Conservation (phyloP, 2,329 filamentous ascomycete genomes). For the Aspergillus tanneri region DNA sequence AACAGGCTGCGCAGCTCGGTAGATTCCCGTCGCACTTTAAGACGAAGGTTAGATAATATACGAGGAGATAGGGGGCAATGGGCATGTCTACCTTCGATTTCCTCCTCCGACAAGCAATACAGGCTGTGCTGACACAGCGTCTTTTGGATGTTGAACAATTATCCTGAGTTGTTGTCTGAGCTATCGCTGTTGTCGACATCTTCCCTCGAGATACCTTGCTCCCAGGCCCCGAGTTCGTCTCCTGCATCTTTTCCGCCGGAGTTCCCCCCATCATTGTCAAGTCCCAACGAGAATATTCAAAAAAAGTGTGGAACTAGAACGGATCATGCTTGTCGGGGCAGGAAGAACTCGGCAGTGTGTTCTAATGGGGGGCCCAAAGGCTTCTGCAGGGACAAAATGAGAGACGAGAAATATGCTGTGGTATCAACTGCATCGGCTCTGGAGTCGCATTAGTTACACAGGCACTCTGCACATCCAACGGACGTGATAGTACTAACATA, state of each 20-base stretch:
- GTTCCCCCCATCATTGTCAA: conserved; percentile 28
- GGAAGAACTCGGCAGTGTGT: conserved; percentile 8
- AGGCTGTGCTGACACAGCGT: conserved; percentile 80
- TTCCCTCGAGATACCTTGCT: conserved; percentile 18
- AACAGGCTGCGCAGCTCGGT: conserved; percentile 92
- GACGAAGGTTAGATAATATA: conserved; percentile 7
- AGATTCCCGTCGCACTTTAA: conserved; percentile 80
- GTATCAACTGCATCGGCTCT: conserved; percentile 4
- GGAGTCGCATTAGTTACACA: conserved; percentile 13
- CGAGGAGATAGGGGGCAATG: not conserved
- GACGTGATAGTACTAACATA: conserved; percentile 12
- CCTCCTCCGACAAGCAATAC: conserved; percentile 73
- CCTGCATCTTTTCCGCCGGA: conserved; percentile 20
- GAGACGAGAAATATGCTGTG: not conserved
- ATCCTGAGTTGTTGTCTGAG: conserved; percentile 33
- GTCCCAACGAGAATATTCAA: conserved; percentile 25
- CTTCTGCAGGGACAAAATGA: not conserved
- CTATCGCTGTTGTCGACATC: conserved; percentile 23
- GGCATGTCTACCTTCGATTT: conserved; percentile 64
- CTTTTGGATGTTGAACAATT: conserved; percentile 54
- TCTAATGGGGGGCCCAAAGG: conserved; percentile 3
- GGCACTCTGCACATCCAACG: conserved; percentile 4
- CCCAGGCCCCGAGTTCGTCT: conserved; percentile 12
- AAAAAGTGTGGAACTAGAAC: conserved; percentile 15
- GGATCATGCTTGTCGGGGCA: conserved; percentile 23